Evolutionary conservation across 2,329 filamentous ascomycete species (phyloP).

Genomic region (Ustulina deusta): DNA sequence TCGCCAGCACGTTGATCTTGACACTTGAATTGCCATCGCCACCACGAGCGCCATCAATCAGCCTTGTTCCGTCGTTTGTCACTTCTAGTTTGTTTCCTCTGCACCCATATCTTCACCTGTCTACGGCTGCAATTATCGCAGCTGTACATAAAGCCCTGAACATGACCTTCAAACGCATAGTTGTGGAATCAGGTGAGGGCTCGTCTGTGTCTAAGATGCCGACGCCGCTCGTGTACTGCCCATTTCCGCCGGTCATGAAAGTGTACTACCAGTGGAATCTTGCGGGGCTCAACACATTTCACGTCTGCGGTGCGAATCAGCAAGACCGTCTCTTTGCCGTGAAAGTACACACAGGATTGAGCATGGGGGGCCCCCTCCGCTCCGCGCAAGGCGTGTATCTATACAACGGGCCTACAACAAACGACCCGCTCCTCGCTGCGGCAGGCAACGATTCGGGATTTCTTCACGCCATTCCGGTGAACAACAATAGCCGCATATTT

Average conservation of each 20-base stretch:
- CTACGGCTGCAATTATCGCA: background rate
- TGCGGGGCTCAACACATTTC: slow-evolving; percentile 30
- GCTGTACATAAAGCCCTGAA: background rate
- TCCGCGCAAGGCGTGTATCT: slow-evolving; percentile 37
- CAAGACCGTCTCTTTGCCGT: slow-evolving; percentile 38
- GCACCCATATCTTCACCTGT: too few species aligned
- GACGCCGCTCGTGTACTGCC: slow-evolving; percentile 34
- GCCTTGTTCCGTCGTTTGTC: too few species aligned
- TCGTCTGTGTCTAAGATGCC: background rate
- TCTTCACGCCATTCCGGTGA: background rate
- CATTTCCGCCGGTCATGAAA: slow-evolving; percentile 41
- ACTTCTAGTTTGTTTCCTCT: background rate
- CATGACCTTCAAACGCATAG: background rate
- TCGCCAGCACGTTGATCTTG: background rate
- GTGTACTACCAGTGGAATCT: slow-evolving; percentile 39
- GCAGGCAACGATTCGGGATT: slow-evolving; percentile 29
- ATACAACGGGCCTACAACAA: slow-evolving; percentile 38
- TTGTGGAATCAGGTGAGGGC: background rate
- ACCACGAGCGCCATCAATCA: background rate
- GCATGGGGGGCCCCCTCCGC: slow-evolving; percentile 31
- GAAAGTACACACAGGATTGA: slow-evolving; percentile 39
- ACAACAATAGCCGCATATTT: slow-evolving; percentile 15
- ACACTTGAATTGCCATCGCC: background rate
- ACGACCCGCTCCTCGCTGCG: slow-evolving; percentile 39
- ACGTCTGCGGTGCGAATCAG: slow-evolving; percentile 1